Conservation (phyloP, 768 basidiomycete genomes). For the Tulasnella sp. region DNA sequence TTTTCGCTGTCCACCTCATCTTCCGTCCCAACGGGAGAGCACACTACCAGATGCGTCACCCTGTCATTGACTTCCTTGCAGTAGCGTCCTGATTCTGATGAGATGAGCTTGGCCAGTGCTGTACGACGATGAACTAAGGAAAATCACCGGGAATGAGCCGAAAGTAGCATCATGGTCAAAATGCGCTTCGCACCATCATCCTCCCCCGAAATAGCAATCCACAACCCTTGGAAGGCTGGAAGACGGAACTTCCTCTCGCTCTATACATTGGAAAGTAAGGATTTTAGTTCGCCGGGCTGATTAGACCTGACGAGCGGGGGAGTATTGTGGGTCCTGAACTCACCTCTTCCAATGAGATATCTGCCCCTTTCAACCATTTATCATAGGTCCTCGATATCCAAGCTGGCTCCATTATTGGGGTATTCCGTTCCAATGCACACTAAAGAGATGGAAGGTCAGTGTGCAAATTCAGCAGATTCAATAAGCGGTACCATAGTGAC, state of each 20-base stretch:
- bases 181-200: constrained; percentile 30
- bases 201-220: constrained; percentile 64
- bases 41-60: constrained; percentile 80
- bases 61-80: constrained; percentile 63
- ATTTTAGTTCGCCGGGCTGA: no score
- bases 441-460: constrained; percentile 25
- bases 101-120: constrained; percentile 52
- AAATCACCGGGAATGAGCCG: background rate
- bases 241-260: constrained; percentile 51
- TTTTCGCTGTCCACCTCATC: constrained; percentile 43
- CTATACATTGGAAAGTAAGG: constrained; percentile 30
- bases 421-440: constrained; percentile 73
- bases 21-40: constrained; percentile 41
- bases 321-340: no score
- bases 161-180: background rate
- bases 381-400: constrained; percentile 69
- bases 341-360: constrained; percentile 58
- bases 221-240: constrained; percentile 59
- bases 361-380: constrained; percentile 70
- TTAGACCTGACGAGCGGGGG: no score
- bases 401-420: constrained; percentile 66
- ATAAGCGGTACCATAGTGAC: constrained; percentile 20
- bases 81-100: constrained; percentile 53
- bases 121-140: constrained; percentile 40
- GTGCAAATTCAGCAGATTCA: background rate